Conservation (phyloP, 2,329 filamentous ascomycete species). For the Lasiodiplodia theobromae region DNA sequence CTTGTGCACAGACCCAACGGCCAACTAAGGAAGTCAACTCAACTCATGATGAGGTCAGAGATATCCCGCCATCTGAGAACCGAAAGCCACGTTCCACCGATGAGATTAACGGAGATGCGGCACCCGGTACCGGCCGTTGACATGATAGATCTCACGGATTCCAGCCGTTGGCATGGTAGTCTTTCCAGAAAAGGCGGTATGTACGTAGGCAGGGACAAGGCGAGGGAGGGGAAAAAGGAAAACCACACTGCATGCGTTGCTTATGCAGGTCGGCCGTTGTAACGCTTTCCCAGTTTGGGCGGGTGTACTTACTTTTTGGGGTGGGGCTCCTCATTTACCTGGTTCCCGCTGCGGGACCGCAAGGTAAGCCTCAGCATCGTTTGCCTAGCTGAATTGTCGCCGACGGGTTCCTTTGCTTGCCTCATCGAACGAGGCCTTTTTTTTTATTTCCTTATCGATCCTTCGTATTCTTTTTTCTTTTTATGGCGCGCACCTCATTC, state of each 20-base stretch:
- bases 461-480: background rate
- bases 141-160: constrained; percentile 2
- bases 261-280: constrained; percentile 18
- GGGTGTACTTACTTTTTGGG: background rate
- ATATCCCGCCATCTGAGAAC: background rate
- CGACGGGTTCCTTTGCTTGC: background rate
- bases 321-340: background rate
- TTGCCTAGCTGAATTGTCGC: background rate
- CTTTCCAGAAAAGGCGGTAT: constrained; percentile 4
- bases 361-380: background rate
- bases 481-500: background rate
- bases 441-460: background rate
- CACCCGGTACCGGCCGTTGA: background rate
- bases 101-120: constrained; percentile 9
- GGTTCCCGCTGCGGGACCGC: background rate
- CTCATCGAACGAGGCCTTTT: background rate
- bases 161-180: background rate
- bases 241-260: background rate
- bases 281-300: background rate
- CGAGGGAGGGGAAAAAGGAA: background rate
- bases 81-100: constrained; percentile 7
- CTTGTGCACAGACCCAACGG: background rate
- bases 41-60: background rate
- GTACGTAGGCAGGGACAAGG: background rate
- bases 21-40: background rate